phyloP scores from a whole-genome alignment of 306 rosid species.

The Erythrophleum fordii region DNA sequence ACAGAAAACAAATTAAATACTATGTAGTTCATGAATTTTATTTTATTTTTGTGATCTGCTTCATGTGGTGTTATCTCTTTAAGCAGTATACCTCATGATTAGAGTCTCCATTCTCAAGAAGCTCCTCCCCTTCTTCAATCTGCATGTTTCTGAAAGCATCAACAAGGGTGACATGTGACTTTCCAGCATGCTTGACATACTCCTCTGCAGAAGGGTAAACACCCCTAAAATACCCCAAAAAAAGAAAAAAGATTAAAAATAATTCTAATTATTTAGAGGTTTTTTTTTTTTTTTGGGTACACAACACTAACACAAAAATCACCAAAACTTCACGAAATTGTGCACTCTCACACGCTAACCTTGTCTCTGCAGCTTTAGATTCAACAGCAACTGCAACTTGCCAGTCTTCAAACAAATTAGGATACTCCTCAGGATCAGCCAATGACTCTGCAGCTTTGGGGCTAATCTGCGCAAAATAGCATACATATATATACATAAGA shows the following conservation, averaged over 20 bases:
- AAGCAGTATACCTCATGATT: conserved; percentile 65
- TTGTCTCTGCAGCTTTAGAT: conserved; percentile 69
- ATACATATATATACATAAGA: conserved; percentile 11
- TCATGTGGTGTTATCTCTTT: conserved; percentile 14
- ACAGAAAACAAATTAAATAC: conserved; percentile 12
- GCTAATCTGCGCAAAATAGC: conserved; percentile 63
- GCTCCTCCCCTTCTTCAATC: conserved; percentile 68
- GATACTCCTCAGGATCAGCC: conserved; percentile 98
- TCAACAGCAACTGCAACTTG: conserved; percentile 94
- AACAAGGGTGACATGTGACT: conserved; percentile 74
- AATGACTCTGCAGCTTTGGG: conserved; percentile 97
- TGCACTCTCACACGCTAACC: conserved; percentile 50
- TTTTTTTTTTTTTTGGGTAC: no score
- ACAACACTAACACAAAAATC: conserved; percentile 8
- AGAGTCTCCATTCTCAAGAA: conserved; percentile 81
- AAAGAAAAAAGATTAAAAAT: conserved; percentile 35
- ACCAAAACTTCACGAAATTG: conserved; percentile 17
- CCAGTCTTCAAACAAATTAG: conserved; percentile 96
- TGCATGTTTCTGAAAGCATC: conserved; percentile 86
- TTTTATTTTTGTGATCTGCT: not conserved
- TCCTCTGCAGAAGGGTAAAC: conserved; percentile 77
- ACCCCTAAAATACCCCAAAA: conserved; percentile 55
- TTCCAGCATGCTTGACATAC: conserved; percentile 64
- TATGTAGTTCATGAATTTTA: conserved; percentile 24
- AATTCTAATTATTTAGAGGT: not conserved